Evolutionary conservation across 2,329 filamentous ascomycete genomes (phyloP).

Genomic region (Onygenales sp.): DNA sequence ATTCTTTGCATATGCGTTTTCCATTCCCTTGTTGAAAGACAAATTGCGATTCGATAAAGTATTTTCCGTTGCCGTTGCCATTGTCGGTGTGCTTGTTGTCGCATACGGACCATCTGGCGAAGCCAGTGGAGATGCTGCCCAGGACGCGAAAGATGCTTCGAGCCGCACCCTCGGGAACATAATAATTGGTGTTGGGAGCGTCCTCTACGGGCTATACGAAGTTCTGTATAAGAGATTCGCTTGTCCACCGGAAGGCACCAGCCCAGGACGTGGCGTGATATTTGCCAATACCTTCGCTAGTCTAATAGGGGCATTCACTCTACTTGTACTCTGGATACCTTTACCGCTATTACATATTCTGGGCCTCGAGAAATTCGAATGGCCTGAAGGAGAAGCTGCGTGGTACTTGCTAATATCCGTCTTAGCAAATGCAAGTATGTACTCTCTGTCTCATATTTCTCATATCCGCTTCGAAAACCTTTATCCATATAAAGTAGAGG

Average conservation of each 20-base stretch:
- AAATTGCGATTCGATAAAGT: constrained; percentile 77
- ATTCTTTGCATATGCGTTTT: constrained; percentile 97
- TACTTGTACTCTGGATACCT: constrained; percentile 84
- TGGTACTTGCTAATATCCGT: constrained; percentile 74
- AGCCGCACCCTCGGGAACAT: constrained; percentile 76
- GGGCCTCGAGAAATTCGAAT: constrained; percentile 71
- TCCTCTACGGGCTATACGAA: constrained; percentile 94
- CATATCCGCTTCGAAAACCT: not conserved
- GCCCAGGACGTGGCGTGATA: constrained; percentile 79
- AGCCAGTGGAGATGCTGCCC: constrained; percentile 34
- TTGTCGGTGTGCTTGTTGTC: constrained; percentile 83
- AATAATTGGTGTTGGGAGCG: constrained; percentile 80
- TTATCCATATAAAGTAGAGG: not conserved
- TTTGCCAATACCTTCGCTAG: constrained; percentile 91
- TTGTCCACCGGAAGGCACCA: constrained; percentile 83
- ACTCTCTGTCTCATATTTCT: not conserved
- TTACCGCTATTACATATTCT: constrained; percentile 71
- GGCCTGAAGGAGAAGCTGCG: constrained; percentile 69
- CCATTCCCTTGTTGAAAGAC: constrained; percentile 79
- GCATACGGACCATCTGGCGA: constrained; percentile 74
- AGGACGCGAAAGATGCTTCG: constrained; percentile 42
- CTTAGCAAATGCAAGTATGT: constrained; percentile 68
- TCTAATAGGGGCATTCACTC: constrained; percentile 76
- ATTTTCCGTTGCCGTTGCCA: constrained; percentile 75
- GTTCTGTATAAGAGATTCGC: constrained; percentile 90